phyloP scores from a whole-genome alignment of 345 rosid genomes.

The Acer yangbiense region DNA sequence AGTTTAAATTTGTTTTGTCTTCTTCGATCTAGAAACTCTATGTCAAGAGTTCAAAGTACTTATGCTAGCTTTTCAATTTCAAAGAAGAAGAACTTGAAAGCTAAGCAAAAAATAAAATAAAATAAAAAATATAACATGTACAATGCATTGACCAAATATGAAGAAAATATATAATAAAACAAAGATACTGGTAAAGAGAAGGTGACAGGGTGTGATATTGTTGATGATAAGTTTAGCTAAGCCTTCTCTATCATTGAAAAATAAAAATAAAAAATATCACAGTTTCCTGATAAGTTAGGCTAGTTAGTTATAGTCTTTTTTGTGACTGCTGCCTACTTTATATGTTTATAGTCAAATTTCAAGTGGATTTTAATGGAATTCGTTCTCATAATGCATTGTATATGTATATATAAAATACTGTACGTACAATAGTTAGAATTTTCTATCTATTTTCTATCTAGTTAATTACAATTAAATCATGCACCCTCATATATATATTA shows the following conservation, averaged over 20 bases:
- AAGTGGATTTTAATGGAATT: background rate
- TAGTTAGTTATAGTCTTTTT: background rate
- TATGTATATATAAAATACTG: background rate
- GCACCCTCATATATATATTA: background rate
- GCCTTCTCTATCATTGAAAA: too few species aligned
- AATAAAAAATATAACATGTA: background rate
- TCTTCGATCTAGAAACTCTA: background rate
- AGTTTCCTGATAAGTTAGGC: background rate
- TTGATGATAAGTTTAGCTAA: background rate
- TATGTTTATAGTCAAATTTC: background rate
- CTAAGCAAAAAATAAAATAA: background rate
- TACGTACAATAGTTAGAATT: background rate
- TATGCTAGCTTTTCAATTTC: background rate
- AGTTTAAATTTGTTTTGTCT: too few species aligned
- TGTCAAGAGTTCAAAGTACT: background rate
- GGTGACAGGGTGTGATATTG: background rate
- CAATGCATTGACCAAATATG: background rate
- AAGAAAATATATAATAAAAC: background rate
- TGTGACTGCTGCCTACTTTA: background rate
- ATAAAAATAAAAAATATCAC: too few species aligned
- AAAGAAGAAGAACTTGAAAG: background rate
- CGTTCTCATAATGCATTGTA: background rate
- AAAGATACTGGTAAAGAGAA: background rate
- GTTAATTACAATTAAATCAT: too few species aligned
- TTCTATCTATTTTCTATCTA: background rate